These are phyloP conservation scores for Alternaria arborescens DNA, from an alignment of 2,329 filamentous ascomycete genomes.

Conservation along the genomic window DNA sequence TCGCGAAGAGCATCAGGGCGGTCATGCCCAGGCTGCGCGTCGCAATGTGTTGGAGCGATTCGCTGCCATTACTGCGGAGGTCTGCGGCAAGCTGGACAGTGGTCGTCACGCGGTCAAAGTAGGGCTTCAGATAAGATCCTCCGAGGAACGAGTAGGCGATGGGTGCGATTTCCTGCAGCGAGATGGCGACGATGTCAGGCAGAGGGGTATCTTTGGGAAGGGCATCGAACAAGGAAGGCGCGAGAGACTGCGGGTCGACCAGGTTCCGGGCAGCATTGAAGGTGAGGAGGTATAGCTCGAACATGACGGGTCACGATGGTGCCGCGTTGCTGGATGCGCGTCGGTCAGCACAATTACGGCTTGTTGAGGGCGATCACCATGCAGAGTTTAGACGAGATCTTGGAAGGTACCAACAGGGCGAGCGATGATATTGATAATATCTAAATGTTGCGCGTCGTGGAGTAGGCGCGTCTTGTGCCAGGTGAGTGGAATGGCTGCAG, in stretches of 20 bases:
- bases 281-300: slow-evolving; percentile 81
- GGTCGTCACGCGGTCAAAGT: slow-evolving; percentile 74
- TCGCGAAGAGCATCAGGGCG: slow-evolving; percentile 83
- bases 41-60: slow-evolving; percentile 73
- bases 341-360: slow-evolving; percentile 31
- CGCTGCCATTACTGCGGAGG: slow-evolving; percentile 50
- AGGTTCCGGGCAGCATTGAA: slow-evolving; percentile 85
- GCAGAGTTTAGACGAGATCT: neutral
- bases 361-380: slow-evolving; percentile 23
- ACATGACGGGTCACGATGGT: slow-evolving; percentile 33
- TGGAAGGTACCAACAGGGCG: slow-evolving; percentile 3
- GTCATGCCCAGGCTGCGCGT: slow-evolving; percentile 87
- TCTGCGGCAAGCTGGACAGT: slow-evolving; percentile 75
- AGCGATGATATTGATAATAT: neutral
- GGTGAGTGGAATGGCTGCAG: neutral
- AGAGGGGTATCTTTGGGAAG: slow-evolving; percentile 59
- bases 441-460: neutral
- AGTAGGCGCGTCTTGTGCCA: neutral
- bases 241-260: slow-evolving; percentile 75
- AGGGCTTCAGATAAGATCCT: slow-evolving; percentile 77
- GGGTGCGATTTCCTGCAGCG: slow-evolving; percentile 88
- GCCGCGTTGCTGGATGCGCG: slow-evolving; percentile 16
- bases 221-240: slow-evolving; percentile 67
- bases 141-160: slow-evolving; percentile 86
- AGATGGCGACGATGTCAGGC: slow-evolving; percentile 72